These are phyloP conservation scores for Lipomyces orientalis DNA, from an alignment of 805 yeast species.

Conservation along the genomic window DNA sequence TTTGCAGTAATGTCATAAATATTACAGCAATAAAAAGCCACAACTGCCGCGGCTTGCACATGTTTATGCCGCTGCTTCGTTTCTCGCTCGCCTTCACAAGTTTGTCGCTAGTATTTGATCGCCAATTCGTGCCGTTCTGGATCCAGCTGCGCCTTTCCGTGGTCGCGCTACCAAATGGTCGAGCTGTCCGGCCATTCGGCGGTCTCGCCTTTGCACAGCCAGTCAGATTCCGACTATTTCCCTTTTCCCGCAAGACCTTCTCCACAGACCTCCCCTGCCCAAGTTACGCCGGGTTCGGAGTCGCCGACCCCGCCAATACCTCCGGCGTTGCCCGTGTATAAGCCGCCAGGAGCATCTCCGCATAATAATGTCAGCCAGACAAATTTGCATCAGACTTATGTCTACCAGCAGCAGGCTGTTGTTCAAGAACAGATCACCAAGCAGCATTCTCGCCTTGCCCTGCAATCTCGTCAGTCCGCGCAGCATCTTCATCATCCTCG, in stretches of 20 bases:
- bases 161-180: conserved; percentile 5
- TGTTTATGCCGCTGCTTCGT: too few relatives aligned
- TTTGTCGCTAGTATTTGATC: too few relatives aligned
- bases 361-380: conserved; percentile 12
- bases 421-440: conserved; percentile 7
- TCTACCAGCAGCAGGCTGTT: conserved; percentile 12
- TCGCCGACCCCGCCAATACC: background rate
- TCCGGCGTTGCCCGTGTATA: background rate
- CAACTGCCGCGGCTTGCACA: too few relatives aligned
- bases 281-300: background rate
- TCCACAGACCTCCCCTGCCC: background rate
- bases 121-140: background rate
- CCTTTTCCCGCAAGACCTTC: conserved; percentile 35
- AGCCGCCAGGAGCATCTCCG: conserved; percentile 4
- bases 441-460: conserved; percentile 9
- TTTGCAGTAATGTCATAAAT: background rate
- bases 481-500: conserved; percentile 5
- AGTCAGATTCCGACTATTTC: conserved; percentile 21
- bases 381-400: conserved; percentile 14
- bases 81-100: too few relatives aligned
- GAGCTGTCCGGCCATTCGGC: conserved; percentile 13
- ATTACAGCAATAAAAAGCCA: too few relatives aligned
- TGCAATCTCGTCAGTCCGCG: conserved; percentile 6
- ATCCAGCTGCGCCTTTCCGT: background rate
- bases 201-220: conserved; percentile 2